Percentiles rank a stretch among this genome's conserved stretches.
Conservation (phyloP, 257 asterid species). For the Solanum microdontum region DNA sequence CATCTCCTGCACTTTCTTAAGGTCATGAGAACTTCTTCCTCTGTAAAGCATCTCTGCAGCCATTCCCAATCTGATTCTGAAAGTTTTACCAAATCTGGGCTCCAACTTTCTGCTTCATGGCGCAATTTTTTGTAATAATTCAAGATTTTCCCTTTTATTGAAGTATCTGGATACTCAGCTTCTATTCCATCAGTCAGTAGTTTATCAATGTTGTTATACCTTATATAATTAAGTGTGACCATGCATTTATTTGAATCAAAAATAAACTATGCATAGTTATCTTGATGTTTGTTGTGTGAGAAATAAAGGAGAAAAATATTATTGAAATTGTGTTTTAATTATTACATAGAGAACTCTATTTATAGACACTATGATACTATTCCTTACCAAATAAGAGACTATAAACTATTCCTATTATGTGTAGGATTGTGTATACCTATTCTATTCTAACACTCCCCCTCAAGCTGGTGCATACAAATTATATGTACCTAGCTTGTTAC, state of each 20-base stretch:
- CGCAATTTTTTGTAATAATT: not conserved
- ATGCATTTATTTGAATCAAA: not conserved
- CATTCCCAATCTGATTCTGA: not conserved
- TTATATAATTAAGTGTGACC: not conserved
- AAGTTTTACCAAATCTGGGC: not conserved
- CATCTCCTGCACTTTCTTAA: not conserved
- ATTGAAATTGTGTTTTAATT: too few species aligned
- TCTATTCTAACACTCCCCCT: too few species aligned
- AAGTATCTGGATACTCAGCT: not conserved
- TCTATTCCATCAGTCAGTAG: not conserved
- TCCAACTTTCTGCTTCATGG: not conserved
- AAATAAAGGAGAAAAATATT: too few species aligned
- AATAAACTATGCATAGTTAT: not conserved
- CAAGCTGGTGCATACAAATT: too few species aligned
- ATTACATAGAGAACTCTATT: too few species aligned
- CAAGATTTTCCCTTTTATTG: not conserved
- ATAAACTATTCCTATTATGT: too few species aligned
- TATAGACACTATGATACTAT: too few species aligned
- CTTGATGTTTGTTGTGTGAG: not conserved
- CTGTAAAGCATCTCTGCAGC: not conserved
- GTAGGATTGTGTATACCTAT: too few species aligned
- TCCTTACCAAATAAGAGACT: too few species aligned
- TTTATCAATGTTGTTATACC: not conserved
- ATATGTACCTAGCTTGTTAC: too few species aligned
- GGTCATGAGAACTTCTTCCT: not conserved